These are phyloP conservation scores for Saturnispora ahearnii DNA, from an alignment of 805 yeast species.

Conservation along the genomic window DNA sequence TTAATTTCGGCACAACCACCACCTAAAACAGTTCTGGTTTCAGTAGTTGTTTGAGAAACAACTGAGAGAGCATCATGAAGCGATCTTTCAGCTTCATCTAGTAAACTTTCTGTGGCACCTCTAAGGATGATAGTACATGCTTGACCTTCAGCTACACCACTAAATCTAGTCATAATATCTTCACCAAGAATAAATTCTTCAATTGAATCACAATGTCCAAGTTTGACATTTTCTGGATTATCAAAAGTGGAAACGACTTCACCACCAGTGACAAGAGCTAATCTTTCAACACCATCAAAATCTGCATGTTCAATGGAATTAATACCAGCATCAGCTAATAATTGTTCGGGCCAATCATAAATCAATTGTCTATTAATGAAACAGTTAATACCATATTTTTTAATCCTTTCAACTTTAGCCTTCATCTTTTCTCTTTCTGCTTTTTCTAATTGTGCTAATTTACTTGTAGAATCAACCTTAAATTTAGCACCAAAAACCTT, in stretches of 20 bases:
- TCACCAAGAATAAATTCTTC: conserved; percentile 94
- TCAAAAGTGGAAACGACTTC: conserved; percentile 97
- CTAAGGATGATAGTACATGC: conserved; percentile 94
- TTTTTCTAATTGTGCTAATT: conserved; percentile 57
- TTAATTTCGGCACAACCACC: conserved; percentile 91
- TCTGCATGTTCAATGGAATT: conserved; percentile 97
- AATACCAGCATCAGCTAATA: conserved; percentile 78
- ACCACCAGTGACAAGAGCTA: conserved; percentile 95
- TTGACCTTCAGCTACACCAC: conserved; percentile 93
- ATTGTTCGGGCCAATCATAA: conserved; percentile 96
- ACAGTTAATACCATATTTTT: conserved; percentile 70
- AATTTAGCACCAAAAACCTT: conserved; percentile 97
- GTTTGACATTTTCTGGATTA: conserved; percentile 72
- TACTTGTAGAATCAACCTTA: conserved; percentile 90
- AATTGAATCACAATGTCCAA: conserved; percentile 82
- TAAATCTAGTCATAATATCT: conserved; percentile 77
- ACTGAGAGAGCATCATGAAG: conserved; percentile 95
- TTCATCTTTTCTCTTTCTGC: conserved; percentile 89
- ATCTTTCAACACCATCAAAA: conserved; percentile 94
- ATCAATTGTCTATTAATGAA: conserved; percentile 94
- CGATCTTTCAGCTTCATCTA: conserved; percentile 96
- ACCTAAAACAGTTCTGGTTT: conserved; percentile 85
- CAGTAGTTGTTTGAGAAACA: conserved; percentile 86
- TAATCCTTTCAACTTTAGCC: conserved; percentile 77
- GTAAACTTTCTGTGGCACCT: conserved; percentile 97